Percentiles rank a stretch among this genome's conserved stretches.
These are phyloP conservation scores for Immersiella caudata DNA, from an alignment of 495 filamentous ascomycete species.

Conservation along the genomic window DNA sequence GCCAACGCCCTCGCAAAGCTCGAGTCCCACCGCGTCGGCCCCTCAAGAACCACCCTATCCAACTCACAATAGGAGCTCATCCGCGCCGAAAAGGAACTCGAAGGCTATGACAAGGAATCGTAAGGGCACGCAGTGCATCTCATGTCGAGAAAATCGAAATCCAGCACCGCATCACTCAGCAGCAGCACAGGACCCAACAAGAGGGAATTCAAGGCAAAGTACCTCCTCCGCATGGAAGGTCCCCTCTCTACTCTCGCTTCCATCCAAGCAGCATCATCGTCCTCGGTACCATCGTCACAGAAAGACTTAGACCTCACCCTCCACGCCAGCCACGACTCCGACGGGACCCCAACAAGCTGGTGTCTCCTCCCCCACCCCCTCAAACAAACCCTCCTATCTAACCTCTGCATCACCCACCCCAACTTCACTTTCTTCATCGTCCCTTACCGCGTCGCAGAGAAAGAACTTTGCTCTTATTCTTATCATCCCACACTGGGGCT, in stretches of 20 bases:
- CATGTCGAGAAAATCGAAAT: background rate
- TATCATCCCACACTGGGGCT: conserved; percentile 46
- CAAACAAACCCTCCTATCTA: background rate
- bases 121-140: conserved; percentile 22
- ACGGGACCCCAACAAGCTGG: background rate
- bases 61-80: background rate
- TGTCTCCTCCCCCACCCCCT: background rate
- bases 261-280: background rate
- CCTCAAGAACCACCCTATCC: background rate
- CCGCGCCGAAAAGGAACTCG: conserved; percentile 19
- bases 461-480: conserved; percentile 37
- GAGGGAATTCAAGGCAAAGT: background rate
- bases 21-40: background rate
- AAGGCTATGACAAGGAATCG: conserved; percentile 23
- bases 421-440: conserved; percentile 36
- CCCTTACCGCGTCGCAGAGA: conserved; percentile 37
- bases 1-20: background rate
- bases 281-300: background rate
- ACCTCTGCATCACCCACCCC: background rate
- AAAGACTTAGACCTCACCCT: background rate
- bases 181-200: background rate
- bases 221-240: conserved; percentile 20
- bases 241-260: conserved; percentile 1
- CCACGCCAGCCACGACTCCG: background rate
- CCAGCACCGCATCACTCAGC: background rate